Conservation (phyloP, 345 rosid genomes). For the Corchorus olitorius region DNA sequence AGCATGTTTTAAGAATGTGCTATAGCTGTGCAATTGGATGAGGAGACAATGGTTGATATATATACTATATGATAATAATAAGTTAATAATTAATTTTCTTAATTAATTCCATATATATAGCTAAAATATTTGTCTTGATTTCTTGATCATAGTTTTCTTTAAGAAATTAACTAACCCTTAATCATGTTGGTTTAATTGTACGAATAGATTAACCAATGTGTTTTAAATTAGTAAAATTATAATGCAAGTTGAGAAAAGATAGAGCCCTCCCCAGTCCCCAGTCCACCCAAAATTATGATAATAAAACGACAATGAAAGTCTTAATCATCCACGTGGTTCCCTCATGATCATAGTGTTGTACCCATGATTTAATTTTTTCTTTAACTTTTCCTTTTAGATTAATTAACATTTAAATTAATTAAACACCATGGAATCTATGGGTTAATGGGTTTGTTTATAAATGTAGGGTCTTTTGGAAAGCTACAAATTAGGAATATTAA, state of each 20-base stretch:
- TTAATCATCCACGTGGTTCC: constrained; percentile 29
- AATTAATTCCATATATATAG: constrained; percentile 7
- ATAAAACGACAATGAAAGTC: constrained; percentile 29
- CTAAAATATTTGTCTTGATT: constrained; percentile 13
- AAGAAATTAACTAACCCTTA: neutral
- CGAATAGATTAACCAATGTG: constrained; percentile 8
- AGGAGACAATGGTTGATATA: constrained; percentile 21
- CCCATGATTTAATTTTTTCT: constrained; percentile 7
- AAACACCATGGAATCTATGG: constrained; percentile 31
- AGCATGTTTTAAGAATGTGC: constrained; percentile 11
- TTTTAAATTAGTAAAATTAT: neutral
- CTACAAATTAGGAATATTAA: constrained; percentile 21
- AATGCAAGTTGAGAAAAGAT: constrained; percentile 19
- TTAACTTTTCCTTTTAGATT: constrained; percentile 35
- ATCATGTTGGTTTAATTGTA: neutral
- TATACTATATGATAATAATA: no score
- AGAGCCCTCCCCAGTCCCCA: constrained; percentile 18
- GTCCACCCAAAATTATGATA: constrained; percentile 7
- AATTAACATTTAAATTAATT: constrained; percentile 11
- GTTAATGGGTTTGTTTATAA: constrained; percentile 29
- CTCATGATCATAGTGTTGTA: constrained; percentile 27
- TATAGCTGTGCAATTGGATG: constrained; percentile 13
- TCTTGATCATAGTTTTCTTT: neutral
- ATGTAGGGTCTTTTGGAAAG: constrained; percentile 29
- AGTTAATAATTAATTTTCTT: constrained; percentile 8